These are phyloP conservation scores for Aciculosporium take DNA, from an alignment of 2,329 filamentous ascomycete species.

Conservation along the genomic window DNA sequence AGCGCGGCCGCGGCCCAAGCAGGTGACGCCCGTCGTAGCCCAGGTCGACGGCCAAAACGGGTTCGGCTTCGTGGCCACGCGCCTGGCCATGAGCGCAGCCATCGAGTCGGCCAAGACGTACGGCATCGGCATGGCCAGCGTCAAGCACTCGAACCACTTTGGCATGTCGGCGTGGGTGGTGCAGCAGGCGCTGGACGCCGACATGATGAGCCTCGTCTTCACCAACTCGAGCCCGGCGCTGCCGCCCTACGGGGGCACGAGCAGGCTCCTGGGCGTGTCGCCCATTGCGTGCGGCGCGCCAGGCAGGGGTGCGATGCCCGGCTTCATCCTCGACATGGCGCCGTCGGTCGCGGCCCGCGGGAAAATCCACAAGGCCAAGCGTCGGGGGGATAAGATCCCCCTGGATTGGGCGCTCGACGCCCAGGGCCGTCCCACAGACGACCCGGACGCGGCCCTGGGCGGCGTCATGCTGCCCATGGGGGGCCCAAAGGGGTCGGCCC, in stretches of 20 bases:
- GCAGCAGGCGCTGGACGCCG: constrained; percentile 58
- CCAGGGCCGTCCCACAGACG: constrained; percentile 54
- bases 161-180: constrained; percentile 75
- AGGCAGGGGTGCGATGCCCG: constrained; percentile 32
- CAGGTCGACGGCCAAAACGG: constrained; percentile 55
- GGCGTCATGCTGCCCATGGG: constrained; percentile 81
- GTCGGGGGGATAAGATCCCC: constrained; percentile 56
- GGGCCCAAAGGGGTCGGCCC: constrained; percentile 64
- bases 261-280: constrained; percentile 58
- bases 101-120: constrained; percentile 48
- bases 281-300: constrained; percentile 67
- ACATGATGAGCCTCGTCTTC: constrained; percentile 57
- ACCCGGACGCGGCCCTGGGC: constrained; percentile 54
- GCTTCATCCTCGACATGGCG: constrained; percentile 64
- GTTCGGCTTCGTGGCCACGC: constrained; percentile 62
- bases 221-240: constrained; percentile 60
- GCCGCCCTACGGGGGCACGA: constrained; percentile 54
- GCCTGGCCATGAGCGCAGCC: constrained; percentile 50
- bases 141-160: constrained; percentile 70
- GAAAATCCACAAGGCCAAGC: constrained; percentile 56
- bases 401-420: constrained; percentile 60
- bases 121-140: constrained; percentile 62
- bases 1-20: constrained; percentile 41
- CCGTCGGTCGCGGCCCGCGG: constrained; percentile 55
- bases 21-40: constrained; percentile 57